Evolutionary conservation across 2,329 filamentous ascomycete species (phyloP).

Genomic region (Thielaviopsis cerberus): DNA sequence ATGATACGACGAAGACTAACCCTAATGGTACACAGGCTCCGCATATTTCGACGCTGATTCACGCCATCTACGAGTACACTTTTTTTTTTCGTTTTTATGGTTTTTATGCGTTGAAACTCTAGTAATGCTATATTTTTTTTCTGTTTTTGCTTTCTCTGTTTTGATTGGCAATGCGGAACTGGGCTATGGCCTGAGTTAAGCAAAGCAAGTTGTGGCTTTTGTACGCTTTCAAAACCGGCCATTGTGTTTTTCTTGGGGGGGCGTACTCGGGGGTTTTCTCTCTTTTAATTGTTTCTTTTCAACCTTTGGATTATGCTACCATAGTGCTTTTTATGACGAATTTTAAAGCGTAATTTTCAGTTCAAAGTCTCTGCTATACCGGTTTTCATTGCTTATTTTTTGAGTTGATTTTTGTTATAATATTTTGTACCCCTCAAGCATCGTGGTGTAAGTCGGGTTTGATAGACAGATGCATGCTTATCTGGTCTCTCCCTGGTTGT

Average conservation of each 20-base stretch:
- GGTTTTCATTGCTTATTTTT: too few relatives aligned
- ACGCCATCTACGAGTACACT: slow-evolving; percentile 19
- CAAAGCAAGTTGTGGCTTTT: not conserved
- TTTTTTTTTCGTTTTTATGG: not conserved
- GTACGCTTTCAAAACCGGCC: not conserved
- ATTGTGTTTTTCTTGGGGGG: not conserved
- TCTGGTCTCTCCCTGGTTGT: too few relatives aligned
- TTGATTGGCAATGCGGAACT: not conserved
- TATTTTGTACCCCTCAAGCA: too few relatives aligned
- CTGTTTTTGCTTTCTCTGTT: not conserved
- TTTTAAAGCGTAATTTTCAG: too few relatives aligned
- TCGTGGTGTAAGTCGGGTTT: too few relatives aligned
- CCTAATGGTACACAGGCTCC: too few relatives aligned
- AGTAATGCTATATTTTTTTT: slow-evolving; percentile 1
- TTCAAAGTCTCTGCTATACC: too few relatives aligned
- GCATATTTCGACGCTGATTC: slow-evolving; percentile 24
- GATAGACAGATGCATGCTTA: too few relatives aligned
- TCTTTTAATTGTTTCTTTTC: not conserved
- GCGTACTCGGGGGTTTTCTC: not conserved
- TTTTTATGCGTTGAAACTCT: not conserved
- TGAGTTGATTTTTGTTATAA: too few relatives aligned
- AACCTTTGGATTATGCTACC: not conserved
- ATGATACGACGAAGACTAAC: too few relatives aligned
- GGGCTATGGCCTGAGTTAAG: not conserved
- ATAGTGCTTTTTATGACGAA: not conserved